Evolutionary conservation across 179 eudicot species (phyloP).

Genomic region (Monotropa hypopitys): DNA sequence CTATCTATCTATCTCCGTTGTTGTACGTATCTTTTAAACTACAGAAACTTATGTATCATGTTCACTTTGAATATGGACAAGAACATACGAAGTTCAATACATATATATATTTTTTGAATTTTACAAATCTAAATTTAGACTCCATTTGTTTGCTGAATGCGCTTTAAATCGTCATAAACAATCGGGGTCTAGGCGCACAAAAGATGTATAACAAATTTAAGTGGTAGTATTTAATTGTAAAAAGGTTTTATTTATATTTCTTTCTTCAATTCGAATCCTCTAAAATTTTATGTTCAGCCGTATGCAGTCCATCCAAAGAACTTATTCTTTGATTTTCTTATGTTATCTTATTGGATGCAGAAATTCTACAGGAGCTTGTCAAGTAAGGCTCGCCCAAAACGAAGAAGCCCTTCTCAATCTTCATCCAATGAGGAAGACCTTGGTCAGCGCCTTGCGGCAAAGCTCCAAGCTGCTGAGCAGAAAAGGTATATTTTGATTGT

Average conservation of each 20-base stretch:
- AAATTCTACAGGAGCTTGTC: conserved; percentile 65
- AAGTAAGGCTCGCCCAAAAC: conserved; percentile 74
- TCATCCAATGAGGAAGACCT: conserved; percentile 56
- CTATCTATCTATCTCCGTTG: neutral
- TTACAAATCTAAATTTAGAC: neutral
- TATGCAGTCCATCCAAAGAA: neutral
- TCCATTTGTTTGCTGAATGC: neutral
- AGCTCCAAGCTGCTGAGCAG: conserved; percentile 93
- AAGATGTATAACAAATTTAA: neutral
- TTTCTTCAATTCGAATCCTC: neutral
- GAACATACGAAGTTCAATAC: neutral
- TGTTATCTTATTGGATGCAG: conserved; percentile 24
- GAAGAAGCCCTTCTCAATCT: conserved; percentile 53
- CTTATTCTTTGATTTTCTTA: neutral
- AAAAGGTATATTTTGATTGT: conserved; percentile 36
- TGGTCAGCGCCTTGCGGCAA: conserved; percentile 79
- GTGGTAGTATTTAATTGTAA: neutral
- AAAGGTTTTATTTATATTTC: neutral
- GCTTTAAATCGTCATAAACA: neutral
- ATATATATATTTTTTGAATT: neutral
- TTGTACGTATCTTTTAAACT: neutral
- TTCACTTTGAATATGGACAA: neutral
- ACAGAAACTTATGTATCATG: neutral
- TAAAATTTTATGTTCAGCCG: neutral
- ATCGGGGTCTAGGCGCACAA: neutral